Conservation (phyloP, 2,329 filamentous ascomycete species). For the Parastagonospora avenae region DNA sequence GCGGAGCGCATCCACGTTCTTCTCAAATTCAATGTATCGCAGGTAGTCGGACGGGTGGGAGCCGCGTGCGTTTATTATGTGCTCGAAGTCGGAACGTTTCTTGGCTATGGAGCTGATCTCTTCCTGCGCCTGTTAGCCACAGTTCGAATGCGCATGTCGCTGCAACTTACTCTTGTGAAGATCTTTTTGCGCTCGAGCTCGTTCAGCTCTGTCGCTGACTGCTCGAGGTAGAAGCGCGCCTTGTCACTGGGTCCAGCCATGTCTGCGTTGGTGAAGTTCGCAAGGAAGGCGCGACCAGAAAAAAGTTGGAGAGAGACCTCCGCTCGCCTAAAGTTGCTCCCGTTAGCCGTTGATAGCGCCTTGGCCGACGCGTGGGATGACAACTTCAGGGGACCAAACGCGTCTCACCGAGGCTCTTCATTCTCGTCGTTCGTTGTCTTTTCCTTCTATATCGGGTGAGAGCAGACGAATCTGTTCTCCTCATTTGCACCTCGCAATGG, state of each 20-base stretch:
- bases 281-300: constrained; percentile 19
- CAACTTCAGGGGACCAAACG: constrained; percentile 37
- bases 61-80: constrained; percentile 83
- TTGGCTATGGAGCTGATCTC: constrained; percentile 88
- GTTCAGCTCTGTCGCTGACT: constrained; percentile 87
- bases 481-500: constrained; percentile 51
- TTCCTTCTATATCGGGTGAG: constrained; percentile 23
- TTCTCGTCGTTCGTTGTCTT: constrained; percentile 38
- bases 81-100: constrained; percentile 92
- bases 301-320: constrained; percentile 25
- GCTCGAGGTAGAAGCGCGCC: constrained; percentile 92
- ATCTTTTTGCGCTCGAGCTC: constrained; percentile 92
- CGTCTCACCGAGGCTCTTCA: constrained; percentile 16
- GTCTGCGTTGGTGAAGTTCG: constrained; percentile 21
- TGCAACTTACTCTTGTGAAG: constrained; percentile 70
- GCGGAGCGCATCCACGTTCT: constrained; percentile 73
- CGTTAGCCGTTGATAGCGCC: constrained; percentile 18
- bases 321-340: constrained; percentile 21
- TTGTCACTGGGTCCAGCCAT: constrained; percentile 92
- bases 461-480: constrained; percentile 6
- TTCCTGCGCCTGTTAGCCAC: constrained; percentile 60
- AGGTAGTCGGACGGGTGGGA: constrained; percentile 75
- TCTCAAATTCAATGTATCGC: constrained; percentile 76
- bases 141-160: not conserved
- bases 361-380: constrained; percentile 29